Evolutionary conservation across 2,329 filamentous ascomycete genomes (phyloP).

Genomic region (Lachnellula subtilissima): DNA sequence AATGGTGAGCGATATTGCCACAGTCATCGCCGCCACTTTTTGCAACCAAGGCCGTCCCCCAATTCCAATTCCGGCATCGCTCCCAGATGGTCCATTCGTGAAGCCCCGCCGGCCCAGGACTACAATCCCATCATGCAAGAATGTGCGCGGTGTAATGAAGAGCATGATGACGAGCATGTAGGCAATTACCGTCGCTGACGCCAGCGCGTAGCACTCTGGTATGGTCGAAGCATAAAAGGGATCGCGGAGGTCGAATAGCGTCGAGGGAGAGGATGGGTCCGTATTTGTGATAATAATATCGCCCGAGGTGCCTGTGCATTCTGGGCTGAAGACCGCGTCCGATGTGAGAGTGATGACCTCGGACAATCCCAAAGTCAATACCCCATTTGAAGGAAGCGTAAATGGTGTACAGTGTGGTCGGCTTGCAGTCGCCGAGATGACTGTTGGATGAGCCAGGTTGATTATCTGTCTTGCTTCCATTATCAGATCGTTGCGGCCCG

Average conservation of each 20-base stretch:
- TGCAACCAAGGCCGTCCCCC: conserved; percentile 93
- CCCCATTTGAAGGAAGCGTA: conserved; percentile 54
- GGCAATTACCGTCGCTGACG: conserved; percentile 83
- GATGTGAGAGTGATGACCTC: conserved; percentile 38
- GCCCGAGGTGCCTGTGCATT: conserved; percentile 39
- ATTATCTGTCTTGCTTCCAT: conserved; percentile 30
- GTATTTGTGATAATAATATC: conserved; percentile 24
- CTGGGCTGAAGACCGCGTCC: conserved; percentile 45
- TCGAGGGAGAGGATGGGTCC: conserved; percentile 12
- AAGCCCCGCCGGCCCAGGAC: conserved; percentile 78
- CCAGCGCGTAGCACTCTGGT: conserved; percentile 88
- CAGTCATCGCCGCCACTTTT: conserved; percentile 69
- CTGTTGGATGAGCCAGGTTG: conserved; percentile 28
- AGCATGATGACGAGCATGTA: conserved; percentile 85
- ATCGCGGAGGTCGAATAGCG: conserved; percentile 58
- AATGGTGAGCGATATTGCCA: conserved; percentile 83
- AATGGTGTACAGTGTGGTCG: conserved; percentile 55
- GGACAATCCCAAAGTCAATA: conserved; percentile 37
- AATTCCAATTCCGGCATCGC: conserved; percentile 70
- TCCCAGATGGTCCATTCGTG: conserved; percentile 70
- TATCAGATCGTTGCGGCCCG: conserved; percentile 22
- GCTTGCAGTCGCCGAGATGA: conserved; percentile 29
- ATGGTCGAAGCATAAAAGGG: conserved; percentile 94
- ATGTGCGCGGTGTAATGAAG: conserved; percentile 87
- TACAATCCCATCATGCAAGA: conserved; percentile 79